phyloP scores from a whole-genome alignment of 2,329 filamentous ascomycete genomes.

The Furcasterigmium sp. region DNA sequence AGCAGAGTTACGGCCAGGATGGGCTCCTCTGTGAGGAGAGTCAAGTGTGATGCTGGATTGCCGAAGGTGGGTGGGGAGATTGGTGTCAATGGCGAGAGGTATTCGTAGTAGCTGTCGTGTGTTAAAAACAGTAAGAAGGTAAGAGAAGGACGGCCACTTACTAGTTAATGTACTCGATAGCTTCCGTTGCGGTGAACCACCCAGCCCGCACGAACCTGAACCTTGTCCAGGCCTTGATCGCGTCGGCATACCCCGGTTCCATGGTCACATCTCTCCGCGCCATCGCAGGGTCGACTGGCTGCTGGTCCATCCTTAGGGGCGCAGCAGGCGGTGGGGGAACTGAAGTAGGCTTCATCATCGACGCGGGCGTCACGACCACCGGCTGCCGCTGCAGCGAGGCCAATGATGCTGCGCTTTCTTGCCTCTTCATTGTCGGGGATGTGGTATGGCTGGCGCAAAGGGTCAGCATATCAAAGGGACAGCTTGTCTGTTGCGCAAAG shows the following conservation, averaged over 20 bases:
- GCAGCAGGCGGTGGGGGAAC: slow-evolving; percentile 2
- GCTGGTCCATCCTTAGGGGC: slow-evolving; percentile 24
- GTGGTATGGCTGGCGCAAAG: background rate
- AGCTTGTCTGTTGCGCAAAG: background rate
- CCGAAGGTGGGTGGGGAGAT: slow-evolving; percentile 90
- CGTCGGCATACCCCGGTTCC: slow-evolving; percentile 58
- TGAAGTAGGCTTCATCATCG: slow-evolving; percentile 9
- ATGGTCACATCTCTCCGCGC: slow-evolving; percentile 36
- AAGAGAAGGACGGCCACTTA: slow-evolving; percentile 32
- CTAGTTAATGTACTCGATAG: slow-evolving; percentile 92
- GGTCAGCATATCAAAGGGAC: too few relatives aligned
- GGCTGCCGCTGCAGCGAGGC: slow-evolving; percentile 11
- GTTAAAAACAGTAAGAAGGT: background rate
- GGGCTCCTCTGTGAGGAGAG: slow-evolving; percentile 82
- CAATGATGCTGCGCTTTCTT: slow-evolving; percentile 20
- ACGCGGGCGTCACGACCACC: slow-evolving; percentile 8
- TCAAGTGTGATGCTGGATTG: slow-evolving; percentile 72
- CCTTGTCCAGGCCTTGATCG: slow-evolving; percentile 80
- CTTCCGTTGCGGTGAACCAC: slow-evolving; percentile 93
- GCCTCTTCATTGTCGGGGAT: slow-evolving; percentile 19
- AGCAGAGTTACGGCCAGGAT: slow-evolving; percentile 88
- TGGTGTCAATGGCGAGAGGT: slow-evolving; percentile 85
- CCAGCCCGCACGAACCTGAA: slow-evolving; percentile 94
- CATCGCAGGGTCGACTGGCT: slow-evolving; percentile 41
- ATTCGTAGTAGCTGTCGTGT: slow-evolving; percentile 71